Base-by-base conservation (phyloP, 2,329 filamentous ascomycete species). In the Claviceps pusilla region DNA sequence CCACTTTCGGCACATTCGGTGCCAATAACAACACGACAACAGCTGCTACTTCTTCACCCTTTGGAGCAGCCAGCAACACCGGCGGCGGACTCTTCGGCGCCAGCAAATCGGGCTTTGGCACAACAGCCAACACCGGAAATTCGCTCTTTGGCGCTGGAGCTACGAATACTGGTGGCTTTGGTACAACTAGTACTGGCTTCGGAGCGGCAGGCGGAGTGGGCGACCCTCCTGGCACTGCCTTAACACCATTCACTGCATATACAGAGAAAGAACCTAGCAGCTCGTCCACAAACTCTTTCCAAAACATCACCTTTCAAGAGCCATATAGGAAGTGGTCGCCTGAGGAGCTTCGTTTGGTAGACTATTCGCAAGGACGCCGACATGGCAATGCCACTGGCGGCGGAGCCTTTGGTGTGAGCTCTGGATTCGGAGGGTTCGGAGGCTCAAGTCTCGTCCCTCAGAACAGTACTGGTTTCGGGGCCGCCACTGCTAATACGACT, bases 241-340 rank as follows among this genome's bases (percentile, higher is more conserved):
- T 77, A 3, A 76, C 79, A n/a, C 77, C 83, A 5, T 94, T 91
- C 70, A 71, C 79, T 57, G 74, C 87, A 0, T 77, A 79, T 49
- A 72, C 76, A 24, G 88, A 94, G 71, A 93, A 91, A 67, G 88
- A 94, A 63, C 69, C 73, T 3, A 80, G 77, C 46, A 77, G 71
- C 19, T 77, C 62, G 60, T 55, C 54, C 42, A 56, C 72, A 59
- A 80, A 85, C 63, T 76, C 84, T 4, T 94, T 86, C 68, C 87
- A 93, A 68, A 91, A 83, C 61, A 81, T 94, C 55, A 73, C 84
- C 28, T 89, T 91, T 67, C 84, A 86, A 70, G 82, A 84, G 29
- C 79, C 85, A 1, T 94, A 91, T 72, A 84, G 83, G 68, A 94
- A 93, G 66, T 97, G 86, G 74, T 96, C 91, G 10, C 80, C 87